These are phyloP conservation scores for Xeromyces bisporus DNA, from an alignment of 495 filamentous ascomycete species.

Conservation along the genomic window DNA sequence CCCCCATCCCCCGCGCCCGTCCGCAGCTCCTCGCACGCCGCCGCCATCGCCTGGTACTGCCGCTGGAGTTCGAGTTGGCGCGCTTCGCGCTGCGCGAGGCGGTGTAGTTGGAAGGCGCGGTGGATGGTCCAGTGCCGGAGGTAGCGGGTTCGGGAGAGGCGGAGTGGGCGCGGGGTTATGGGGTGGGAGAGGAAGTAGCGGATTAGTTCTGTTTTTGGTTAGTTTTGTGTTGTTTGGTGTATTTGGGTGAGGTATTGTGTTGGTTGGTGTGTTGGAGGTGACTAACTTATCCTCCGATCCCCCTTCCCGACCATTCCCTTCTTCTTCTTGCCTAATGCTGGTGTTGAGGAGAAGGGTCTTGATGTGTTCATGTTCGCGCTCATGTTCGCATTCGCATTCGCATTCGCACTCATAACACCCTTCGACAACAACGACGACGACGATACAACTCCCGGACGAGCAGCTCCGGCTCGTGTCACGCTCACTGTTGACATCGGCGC, in stretches of 20 bases:
- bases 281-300: not conserved
- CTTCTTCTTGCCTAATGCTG: not conserved
- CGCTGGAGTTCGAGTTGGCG: slow-evolving; percentile 48
- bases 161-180: slow-evolving; percentile 56
- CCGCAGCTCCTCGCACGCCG: slow-evolving; percentile 68
- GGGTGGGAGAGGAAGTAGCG: slow-evolving; percentile 50
- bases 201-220: slow-evolving; percentile 41
- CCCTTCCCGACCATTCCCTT: not conserved
- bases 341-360: not conserved
- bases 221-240: no score
- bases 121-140: slow-evolving; percentile 99
- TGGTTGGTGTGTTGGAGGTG: no score
- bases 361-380: slow-evolving; percentile 9
- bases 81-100: slow-evolving; percentile 40
- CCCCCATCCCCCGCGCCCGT: slow-evolving; percentile 54
- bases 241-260: no score
- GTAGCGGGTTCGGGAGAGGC: slow-evolving; percentile 70
- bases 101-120: slow-evolving; percentile 72
- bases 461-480: no score
- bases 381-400: no score
- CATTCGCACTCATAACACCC: no score
- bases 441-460: no score
- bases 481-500: no score
- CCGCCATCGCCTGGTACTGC: slow-evolving; percentile 62
- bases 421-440: no score